phyloP scores from a whole-genome alignment of 371 early-diverging fungal species.

The Paraphysoderma sedebokerense region DNA sequence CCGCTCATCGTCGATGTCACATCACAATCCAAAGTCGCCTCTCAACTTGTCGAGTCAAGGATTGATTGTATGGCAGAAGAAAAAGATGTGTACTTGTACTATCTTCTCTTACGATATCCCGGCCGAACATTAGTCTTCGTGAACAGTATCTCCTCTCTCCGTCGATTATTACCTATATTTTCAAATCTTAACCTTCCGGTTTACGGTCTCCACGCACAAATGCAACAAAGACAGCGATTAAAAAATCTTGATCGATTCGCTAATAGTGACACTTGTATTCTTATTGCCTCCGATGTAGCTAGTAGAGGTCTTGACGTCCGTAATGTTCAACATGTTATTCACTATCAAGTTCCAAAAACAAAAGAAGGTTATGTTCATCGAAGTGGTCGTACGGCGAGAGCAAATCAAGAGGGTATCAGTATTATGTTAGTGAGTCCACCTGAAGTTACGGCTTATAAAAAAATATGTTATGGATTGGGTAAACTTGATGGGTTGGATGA shows the following conservation, averaged over 20 bases:
- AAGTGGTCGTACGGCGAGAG: slow-evolving; percentile 75
- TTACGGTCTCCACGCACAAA: slow-evolving; percentile 59
- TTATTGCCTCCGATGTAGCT: slow-evolving; percentile 83
- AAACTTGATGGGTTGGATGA: slow-evolving; percentile 29
- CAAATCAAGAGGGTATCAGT: slow-evolving; percentile 59
- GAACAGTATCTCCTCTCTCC: slow-evolving; percentile 80
- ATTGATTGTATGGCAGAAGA: slow-evolving; percentile 68
- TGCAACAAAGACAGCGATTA: slow-evolving; percentile 87
- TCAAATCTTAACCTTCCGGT: slow-evolving; percentile 29
- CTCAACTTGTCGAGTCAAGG: slow-evolving; percentile 50
- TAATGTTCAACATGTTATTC: slow-evolving; percentile 62
- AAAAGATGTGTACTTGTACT: slow-evolving; percentile 77
- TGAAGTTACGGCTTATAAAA: slow-evolving; percentile 56
- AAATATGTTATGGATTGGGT: slow-evolving; percentile 50
- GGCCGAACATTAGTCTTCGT: slow-evolving; percentile 86
- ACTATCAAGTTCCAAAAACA: slow-evolving; percentile 71
- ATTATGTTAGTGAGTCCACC: slow-evolving; percentile 66
- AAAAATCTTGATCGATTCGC: slow-evolving; percentile 84
- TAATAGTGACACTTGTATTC: slow-evolving; percentile 37
- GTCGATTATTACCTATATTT: slow-evolving; percentile 68
- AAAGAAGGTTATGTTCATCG: slow-evolving; percentile 76
- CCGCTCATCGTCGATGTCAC: slow-evolving; percentile 29
- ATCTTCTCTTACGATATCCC: slow-evolving; percentile 64
- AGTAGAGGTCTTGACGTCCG: slow-evolving; percentile 82
- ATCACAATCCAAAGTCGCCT: slow-evolving; percentile 39